phyloP scores from a whole-genome alignment of 2,329 filamentous ascomycete species.

The Pseudopithomyces chartarum region DNA sequence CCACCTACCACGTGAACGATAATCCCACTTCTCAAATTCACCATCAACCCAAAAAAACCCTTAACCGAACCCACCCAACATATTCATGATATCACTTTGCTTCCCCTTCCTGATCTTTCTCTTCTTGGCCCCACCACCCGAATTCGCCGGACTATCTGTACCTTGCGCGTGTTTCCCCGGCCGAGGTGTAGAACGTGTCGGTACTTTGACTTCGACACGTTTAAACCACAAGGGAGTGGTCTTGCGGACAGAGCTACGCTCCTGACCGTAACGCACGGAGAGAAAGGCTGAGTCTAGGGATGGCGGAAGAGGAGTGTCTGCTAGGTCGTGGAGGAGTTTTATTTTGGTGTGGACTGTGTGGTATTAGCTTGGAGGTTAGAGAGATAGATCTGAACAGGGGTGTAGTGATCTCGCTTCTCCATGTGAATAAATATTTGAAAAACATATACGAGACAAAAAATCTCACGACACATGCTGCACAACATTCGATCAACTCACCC shows the following conservation, averaged over 20 bases:
- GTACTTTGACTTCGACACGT: neutral
- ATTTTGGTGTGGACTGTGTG: conserved; percentile 14
- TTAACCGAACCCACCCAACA: conserved; percentile 27
- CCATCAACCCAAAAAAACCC: too few relatives aligned
- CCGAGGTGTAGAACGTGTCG: too few relatives aligned
- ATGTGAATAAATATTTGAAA: neutral
- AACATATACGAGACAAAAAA: neutral
- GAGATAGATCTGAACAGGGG: too few relatives aligned
- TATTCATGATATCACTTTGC: conserved; percentile 24
- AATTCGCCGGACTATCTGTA: too few relatives aligned
- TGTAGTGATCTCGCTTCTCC: too few relatives aligned
- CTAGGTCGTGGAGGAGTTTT: conserved; percentile 17
- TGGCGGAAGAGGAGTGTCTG: neutral
- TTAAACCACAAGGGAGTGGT: neutral
- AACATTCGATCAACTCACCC: neutral
- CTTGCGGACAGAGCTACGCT: neutral
- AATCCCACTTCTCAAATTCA: too few relatives aligned
- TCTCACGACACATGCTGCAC: neutral
- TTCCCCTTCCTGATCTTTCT: conserved; percentile 26
- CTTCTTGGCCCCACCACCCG: conserved; percentile 16
- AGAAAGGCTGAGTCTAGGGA: neutral
- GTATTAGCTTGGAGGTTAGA: neutral
- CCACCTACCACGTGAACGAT: too few relatives aligned
- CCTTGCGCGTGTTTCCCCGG: too few relatives aligned
- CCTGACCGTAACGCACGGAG: conserved; percentile 8